Conservation (phyloP, 345 rosid genomes). For the Syzygium jambos region DNA sequence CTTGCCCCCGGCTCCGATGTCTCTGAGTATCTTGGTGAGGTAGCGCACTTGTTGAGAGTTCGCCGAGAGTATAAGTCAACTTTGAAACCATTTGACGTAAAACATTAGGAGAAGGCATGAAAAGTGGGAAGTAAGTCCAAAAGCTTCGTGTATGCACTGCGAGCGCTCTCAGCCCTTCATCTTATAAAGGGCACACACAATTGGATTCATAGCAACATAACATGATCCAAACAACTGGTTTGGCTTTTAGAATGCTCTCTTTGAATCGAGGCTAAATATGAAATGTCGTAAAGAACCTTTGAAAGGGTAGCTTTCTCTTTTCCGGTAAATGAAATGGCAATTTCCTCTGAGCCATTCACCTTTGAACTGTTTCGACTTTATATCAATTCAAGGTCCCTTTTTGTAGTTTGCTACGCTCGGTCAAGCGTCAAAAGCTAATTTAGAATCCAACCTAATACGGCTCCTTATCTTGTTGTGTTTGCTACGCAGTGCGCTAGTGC, state of each 20-base stretch:
- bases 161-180: too few relatives aligned
- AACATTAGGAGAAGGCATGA: neutral
- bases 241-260: neutral
- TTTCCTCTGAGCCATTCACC: neutral
- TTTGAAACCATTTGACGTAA: neutral
- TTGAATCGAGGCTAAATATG: neutral
- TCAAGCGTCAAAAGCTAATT: neutral
- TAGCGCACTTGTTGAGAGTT: neutral
- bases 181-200: neutral
- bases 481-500: neutral
- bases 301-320: neutral
- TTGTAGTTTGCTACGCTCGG: neutral
- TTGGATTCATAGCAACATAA: neutral
- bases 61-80: neutral
- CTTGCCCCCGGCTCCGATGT: neutral
- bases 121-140: neutral
- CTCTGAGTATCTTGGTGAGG: neutral
- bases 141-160: too few relatives aligned
- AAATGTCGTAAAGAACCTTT: neutral
- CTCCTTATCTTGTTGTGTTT: neutral
- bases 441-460: neutral
- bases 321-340: neutral
- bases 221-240: neutral
- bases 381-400: neutral
- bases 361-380: neutral